Conservation (phyloP, 2,329 filamentous ascomycete genomes). For the Sporothrix dimorphospora region DNA sequence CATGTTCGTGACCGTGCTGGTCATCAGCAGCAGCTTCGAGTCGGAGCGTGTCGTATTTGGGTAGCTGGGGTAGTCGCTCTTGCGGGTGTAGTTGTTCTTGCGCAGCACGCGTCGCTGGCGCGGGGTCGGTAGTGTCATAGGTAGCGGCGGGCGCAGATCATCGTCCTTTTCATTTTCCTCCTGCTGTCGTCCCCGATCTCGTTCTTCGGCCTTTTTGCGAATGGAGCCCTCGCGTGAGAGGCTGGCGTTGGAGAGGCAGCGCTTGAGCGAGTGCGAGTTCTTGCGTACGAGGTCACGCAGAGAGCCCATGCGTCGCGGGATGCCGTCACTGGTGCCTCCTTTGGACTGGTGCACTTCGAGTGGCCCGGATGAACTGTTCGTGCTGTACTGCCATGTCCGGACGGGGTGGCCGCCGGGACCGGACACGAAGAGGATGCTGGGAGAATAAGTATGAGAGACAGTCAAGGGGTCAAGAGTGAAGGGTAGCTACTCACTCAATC, state of each 20-base stretch:
- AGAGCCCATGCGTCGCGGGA: conserved; percentile 22
- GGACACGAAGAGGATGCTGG: conserved; percentile 41
- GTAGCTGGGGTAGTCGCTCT: background rate
- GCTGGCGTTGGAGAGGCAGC: conserved; percentile 27
- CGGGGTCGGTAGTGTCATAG: background rate
- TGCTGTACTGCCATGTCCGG: conserved; percentile 37
- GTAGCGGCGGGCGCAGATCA: background rate
- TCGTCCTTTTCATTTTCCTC: background rate
- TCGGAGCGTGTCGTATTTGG: conserved; percentile 26
- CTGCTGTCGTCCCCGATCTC: background rate
- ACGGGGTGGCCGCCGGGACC: conserved; percentile 42
- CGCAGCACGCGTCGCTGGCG: conserved; percentile 27
- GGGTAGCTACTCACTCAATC: conserved; percentile 43
- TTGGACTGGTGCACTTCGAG: conserved; percentile 30
- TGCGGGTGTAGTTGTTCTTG: conserved; percentile 19
- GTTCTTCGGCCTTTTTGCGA: background rate
- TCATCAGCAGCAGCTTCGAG: conserved; percentile 10
- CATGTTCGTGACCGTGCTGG: background rate
- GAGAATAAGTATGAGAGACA: background rate
- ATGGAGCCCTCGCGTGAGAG: conserved; percentile 12
- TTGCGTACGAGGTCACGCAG: conserved; percentile 34
- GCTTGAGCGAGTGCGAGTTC: conserved; percentile 31
- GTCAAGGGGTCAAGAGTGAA: no score
- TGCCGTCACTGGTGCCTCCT: background rate
- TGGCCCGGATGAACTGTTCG: conserved; percentile 32